Base-by-base conservation (phyloP, 768 basidiomycete species). In the Lactarius quietus region DNA sequence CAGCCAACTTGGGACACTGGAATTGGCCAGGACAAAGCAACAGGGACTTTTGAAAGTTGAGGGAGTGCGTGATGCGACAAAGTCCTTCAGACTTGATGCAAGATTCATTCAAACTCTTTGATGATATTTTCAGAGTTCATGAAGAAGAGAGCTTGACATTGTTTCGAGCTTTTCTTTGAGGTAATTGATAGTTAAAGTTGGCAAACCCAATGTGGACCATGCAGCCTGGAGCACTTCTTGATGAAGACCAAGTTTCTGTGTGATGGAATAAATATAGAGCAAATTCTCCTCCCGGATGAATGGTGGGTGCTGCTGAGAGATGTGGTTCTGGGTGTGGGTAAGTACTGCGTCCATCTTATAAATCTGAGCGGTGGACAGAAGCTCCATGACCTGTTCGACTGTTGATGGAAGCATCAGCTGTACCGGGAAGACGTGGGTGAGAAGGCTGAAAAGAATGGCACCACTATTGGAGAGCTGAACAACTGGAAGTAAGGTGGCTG, bases 41-140 rank as follows among this genome's bases (percentile, higher is more conserved):
- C 3, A 28, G 8, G 36, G 15, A 3, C 18, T 2, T 3, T 23
- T 18, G 9, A 51, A 12, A 10, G 3, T 18, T 3, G 0, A 15
- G 14, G 1, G 29, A 0, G 18, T 51, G 7, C 29, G 36, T n/a
- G 20, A 53, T 14, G 28, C 9, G 18, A 6, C 23, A 20, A 59
- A 59, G 2, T 26, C 35, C 15, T 8, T 3, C 0, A 63, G 35
- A 14, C 57, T 43, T 6, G 18, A n/a, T 17, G n/a, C 14, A 28
- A 64, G 39, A 29, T 28, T 53, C 2, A 17, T 10, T 39, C 38
- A 28, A 41, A 59, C 57, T 20, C 38, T 41, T 18, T 26, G 1
- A 10, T 53, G 38, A 53, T 59, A 64, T 41, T 58, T 58, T 57
- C 63, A 64, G 31, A 64, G 63, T 53, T 59, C 57, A 6, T 59